Evolutionary conservation across 495 filamentous ascomycete genomes (phyloP).

Genomic region (Neurospora sp.): DNA sequence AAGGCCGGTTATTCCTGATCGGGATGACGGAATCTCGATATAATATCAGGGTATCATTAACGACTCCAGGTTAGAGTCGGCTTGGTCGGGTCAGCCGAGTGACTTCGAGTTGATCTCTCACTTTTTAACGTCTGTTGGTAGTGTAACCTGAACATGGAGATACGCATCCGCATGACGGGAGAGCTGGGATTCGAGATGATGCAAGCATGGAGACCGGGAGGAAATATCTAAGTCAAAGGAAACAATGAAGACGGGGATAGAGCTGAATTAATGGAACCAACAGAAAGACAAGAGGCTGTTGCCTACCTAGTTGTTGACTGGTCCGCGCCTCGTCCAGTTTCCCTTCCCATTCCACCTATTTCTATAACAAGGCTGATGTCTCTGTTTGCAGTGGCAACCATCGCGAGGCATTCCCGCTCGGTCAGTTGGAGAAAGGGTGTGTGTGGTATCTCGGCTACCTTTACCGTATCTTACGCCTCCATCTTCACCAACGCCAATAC

Average conservation of each 20-base stretch:
- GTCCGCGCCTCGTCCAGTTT: background rate
- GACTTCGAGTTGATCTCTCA: background rate
- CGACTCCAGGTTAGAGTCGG: background rate
- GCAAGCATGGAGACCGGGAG: background rate
- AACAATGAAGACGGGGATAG: background rate
- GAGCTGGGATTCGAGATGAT: background rate
- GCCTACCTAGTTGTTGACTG: background rate
- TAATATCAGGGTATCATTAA: background rate
- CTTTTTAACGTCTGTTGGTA: background rate
- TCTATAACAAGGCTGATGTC: background rate
- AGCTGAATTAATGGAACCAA: background rate
- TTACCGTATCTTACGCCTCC: background rate
- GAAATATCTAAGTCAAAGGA: background rate
- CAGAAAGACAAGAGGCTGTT: background rate
- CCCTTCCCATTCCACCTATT: background rate
- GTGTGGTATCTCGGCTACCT: background rate
- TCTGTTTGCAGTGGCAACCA: background rate
- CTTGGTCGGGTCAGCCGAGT: background rate
- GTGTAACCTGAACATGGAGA: background rate
- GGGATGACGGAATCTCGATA: background rate
- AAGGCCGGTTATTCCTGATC: background rate
- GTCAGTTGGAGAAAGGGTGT: background rate
- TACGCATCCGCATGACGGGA: background rate
- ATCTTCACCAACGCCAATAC: background rate
- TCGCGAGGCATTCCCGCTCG: background rate